These are phyloP conservation scores for Chlamydomonas sphaeroides DNA, from an alignment of 139 green algal species.

Conservation along the genomic window DNA sequence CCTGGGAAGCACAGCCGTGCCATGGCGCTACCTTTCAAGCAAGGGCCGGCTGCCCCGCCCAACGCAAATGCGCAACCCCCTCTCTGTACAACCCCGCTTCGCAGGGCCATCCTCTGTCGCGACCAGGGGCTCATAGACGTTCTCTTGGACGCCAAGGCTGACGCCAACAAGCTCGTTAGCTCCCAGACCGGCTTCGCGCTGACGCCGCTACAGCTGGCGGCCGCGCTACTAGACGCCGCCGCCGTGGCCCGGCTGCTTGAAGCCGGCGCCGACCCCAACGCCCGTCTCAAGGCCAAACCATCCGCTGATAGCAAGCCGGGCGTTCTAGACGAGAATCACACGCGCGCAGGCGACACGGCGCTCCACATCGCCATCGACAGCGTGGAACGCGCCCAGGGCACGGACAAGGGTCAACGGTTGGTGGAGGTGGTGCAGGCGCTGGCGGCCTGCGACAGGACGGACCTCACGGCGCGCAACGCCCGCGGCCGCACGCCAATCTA, in stretches of 20 bases:
- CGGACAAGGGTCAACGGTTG: too few relatives aligned
- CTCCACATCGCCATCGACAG: constrained; percentile 13
- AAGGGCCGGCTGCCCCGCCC: too few relatives aligned
- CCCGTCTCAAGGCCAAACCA: neutral
- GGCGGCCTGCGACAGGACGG: too few relatives aligned
- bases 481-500: too few relatives aligned
- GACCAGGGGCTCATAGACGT: neutral
- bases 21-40: too few relatives aligned
- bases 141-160: neutral
- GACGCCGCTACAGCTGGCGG: constrained; percentile 21
- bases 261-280: constrained; percentile 1
- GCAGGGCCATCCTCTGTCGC: neutral
- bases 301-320: neutral
- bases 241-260: neutral
- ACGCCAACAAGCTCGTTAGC: constrained; percentile 13
- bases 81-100: constrained; percentile 12
- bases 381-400: too few relatives aligned
- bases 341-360: neutral
- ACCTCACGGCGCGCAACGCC: too few relatives aligned
- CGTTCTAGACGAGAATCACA: too few relatives aligned
- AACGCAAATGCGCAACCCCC: too few relatives aligned
- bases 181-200: neutral
- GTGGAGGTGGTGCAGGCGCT: neutral
- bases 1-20: too few relatives aligned
- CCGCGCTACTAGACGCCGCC: neutral